Percentiles rank a stretch among this genome's conserved stretches.
phyloP scores from a whole-genome alignment of 2,329 filamentous ascomycete genomes.

The Ascochyta koolunga region DNA sequence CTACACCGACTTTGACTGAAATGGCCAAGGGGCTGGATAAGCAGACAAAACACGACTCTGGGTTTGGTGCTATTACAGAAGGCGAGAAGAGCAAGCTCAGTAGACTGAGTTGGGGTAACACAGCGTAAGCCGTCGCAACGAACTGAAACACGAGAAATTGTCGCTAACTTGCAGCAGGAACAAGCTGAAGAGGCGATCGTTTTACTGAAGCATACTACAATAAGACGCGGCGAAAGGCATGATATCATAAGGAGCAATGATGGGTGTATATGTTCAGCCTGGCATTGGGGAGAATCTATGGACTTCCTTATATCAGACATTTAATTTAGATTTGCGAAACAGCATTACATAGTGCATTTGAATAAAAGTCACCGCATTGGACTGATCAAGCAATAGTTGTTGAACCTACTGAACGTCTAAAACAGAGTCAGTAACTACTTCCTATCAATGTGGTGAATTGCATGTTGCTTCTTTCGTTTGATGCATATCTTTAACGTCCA shows the following conservation, averaged over 20 bases:
- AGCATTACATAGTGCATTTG: neutral
- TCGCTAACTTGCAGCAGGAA: neutral
- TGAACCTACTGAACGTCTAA: no score
- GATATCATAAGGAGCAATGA: neutral
- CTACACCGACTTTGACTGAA: neutral
- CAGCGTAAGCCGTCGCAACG: slow-evolving; percentile 3
- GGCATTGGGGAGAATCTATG: neutral
- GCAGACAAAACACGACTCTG: slow-evolving; percentile 8
- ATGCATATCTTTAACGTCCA: no score
- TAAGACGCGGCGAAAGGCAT: neutral
- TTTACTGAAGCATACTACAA: neutral
- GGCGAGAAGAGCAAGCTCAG: slow-evolving; percentile 7
- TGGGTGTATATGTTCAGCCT: neutral
- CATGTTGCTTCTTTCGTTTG: no score
- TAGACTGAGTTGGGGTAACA: slow-evolving; percentile 11
- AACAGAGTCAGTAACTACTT: no score
- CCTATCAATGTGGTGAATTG: no score
- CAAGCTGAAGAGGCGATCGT: slow-evolving; percentile 9
- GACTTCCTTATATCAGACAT: neutral
- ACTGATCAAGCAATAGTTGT: neutral
- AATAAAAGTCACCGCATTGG: neutral
- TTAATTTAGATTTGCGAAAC: neutral
- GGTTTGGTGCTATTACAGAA: slow-evolving; percentile 1
- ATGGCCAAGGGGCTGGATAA: neutral
- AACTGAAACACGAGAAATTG: neutral